Evolutionary conservation across 225 moss, liverwort and hornwort species (phyloP).

Genomic region (Physcomitrium patens): DNA sequence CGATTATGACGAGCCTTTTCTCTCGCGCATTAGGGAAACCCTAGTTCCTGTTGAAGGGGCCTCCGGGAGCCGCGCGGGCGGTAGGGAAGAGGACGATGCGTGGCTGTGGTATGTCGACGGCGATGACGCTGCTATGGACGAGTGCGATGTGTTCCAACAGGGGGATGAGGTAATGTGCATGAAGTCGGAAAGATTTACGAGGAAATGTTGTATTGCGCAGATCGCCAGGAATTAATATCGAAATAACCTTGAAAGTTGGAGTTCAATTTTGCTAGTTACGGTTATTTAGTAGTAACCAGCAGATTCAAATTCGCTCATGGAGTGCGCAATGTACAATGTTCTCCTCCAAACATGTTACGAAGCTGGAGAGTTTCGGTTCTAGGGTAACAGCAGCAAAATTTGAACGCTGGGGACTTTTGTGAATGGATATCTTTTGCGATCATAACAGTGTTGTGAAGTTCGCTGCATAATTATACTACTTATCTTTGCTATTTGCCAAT

Average conservation of each 20-base stretch:
- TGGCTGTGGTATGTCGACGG: constrained; percentile 61
- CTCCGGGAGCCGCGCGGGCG: constrained; percentile 10
- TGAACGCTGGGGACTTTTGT: not conserved
- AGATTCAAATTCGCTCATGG: not conserved
- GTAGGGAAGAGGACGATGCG: constrained; percentile 25
- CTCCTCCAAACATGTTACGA: not conserved
- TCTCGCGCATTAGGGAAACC: constrained; percentile 30
- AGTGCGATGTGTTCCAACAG: constrained; percentile 74
- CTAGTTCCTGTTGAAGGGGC: constrained; percentile 10
- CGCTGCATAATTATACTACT: constrained; percentile 11
- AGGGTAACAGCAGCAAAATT: constrained; percentile 8
- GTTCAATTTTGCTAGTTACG: not conserved
- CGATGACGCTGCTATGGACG: constrained; percentile 62
- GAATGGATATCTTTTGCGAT: not conserved
- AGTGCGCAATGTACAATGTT: not conserved
- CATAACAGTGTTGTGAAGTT: constrained; percentile 8
- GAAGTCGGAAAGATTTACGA: not conserved
- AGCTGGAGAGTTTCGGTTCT: constrained; percentile 7
- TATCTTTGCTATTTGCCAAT: not conserved
- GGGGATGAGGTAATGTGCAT: constrained; percentile 73
- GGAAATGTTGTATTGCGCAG: constrained; percentile 7
- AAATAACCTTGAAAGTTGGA: constrained; percentile 5
- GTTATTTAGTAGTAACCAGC: constrained; percentile 4
- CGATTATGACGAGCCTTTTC: constrained; percentile 49
- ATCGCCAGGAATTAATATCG: not conserved